Conservation (phyloP, 768 basidiomycete species). For the Kwoniella mangroviensis region DNA sequence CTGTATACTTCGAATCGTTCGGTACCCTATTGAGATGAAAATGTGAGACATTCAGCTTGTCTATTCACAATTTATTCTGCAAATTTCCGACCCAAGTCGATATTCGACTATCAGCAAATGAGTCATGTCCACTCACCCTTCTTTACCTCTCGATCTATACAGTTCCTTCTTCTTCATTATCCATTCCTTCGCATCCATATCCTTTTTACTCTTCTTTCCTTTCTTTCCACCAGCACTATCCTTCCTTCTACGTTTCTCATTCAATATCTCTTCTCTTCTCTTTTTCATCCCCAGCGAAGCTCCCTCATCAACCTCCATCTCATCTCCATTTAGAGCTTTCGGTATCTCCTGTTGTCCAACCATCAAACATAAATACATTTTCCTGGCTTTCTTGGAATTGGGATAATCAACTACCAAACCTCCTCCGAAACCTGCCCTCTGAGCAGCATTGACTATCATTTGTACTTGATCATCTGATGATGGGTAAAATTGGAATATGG, state of each 20-base stretch:
- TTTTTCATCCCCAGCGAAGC: slow-evolving; percentile 30
- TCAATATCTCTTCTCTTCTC: slow-evolving; percentile 61
- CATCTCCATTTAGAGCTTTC: slow-evolving; percentile 69
- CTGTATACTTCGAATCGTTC: slow-evolving; percentile 71
- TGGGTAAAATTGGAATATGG: slow-evolving; percentile 98
- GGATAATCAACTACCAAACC: slow-evolving; percentile 97
- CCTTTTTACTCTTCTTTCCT: slow-evolving; percentile 67
- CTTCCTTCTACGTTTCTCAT: slow-evolving; percentile 74
- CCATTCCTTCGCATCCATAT: slow-evolving; percentile 73
- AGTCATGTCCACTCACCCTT: slow-evolving; percentile 61
- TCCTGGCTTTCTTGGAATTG: slow-evolving; percentile 92
- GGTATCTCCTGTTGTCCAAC: slow-evolving; percentile 84
- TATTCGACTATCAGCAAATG: slow-evolving; percentile 11
- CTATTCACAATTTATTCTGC: neutral
- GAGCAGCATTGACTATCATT: slow-evolving; percentile 88
- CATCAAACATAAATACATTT: slow-evolving; percentile 90
- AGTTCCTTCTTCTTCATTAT: slow-evolving; percentile 92
- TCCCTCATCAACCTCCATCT: slow-evolving; percentile 59
- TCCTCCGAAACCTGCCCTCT: slow-evolving; percentile 93
- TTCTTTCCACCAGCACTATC: slow-evolving; percentile 66
- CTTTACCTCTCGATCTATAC: slow-evolving; percentile 57
- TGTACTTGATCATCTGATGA: slow-evolving; percentile 96
- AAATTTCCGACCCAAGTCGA: slow-evolving; percentile 7
- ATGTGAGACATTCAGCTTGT: slow-evolving; percentile 72
- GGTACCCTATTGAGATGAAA: slow-evolving; percentile 67